Percentiles rank a stretch among this genome's conserved stretches.
These are phyloP conservation scores for Cryphonectria japonica DNA, from an alignment of 2,329 filamentous ascomycete genomes.

Conservation along the genomic window DNA sequence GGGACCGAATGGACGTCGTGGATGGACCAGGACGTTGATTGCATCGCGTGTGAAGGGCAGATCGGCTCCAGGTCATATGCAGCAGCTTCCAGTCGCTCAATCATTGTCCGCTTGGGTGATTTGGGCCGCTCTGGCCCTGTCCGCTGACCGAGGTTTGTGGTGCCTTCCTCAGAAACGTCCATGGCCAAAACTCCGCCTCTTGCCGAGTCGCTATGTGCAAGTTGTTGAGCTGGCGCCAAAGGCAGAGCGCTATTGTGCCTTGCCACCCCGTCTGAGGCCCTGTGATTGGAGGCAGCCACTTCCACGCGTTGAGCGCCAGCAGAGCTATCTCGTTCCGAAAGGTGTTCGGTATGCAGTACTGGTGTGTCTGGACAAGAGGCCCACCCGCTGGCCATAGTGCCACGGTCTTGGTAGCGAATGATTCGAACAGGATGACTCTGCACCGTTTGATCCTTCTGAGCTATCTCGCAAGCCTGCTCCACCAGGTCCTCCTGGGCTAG, in stretches of 20 bases:
- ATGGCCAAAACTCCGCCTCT: background rate
- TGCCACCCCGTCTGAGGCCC: background rate
- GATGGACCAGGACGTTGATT: background rate
- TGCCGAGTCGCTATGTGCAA: constrained; percentile 35
- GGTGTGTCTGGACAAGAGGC: background rate
- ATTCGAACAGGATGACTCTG: constrained; percentile 22
- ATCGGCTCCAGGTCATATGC: background rate
- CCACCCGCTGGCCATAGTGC: constrained; percentile 23
- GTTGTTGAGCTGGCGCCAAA: background rate
- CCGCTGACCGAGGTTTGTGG: background rate
- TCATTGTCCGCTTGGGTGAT: constrained; percentile 20
- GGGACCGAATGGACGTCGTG: background rate
- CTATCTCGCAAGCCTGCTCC: background rate
- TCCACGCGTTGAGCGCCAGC: background rate
- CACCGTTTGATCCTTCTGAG: background rate
- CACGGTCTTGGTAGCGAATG: constrained; percentile 32
- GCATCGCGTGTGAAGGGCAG: background rate
- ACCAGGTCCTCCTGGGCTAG: background rate
- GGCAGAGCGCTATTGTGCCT: background rate
- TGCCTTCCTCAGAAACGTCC: background rate
- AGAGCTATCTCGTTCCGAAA: background rate
- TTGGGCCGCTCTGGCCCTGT: constrained; percentile 17
- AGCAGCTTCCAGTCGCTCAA: constrained; percentile 26
- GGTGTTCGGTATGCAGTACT: background rate
- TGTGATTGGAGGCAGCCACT: background rate